Conservation (phyloP, 192 early-diverging fungal genomes). For the Entomortierella parvispora region DNA sequence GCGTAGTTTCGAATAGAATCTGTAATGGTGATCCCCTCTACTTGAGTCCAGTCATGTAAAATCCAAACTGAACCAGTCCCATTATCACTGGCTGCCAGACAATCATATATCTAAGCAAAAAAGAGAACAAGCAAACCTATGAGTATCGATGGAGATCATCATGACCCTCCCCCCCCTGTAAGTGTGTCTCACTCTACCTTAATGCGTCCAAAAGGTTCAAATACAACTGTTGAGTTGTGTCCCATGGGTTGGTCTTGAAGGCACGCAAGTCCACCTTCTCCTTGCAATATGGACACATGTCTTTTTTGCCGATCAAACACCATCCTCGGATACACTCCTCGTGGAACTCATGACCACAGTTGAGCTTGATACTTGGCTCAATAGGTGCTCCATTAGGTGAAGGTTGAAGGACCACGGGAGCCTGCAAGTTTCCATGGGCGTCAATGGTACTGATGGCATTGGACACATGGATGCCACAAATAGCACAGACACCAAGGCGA, state of each 20-base stretch:
- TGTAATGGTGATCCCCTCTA: too few species aligned
- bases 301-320: conserved; percentile 72
- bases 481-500: conserved; percentile 63
- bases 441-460: conserved; percentile 47
- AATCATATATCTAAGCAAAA: conserved; percentile 57
- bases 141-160: too few species aligned
- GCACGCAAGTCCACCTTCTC: conserved; percentile 71
- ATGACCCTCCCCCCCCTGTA: too few species aligned
- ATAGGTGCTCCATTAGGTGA: conserved; percentile 35
- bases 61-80: conserved; percentile 42
- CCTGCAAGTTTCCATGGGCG: conserved; percentile 44
- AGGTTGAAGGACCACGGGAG: conserved; percentile 41
- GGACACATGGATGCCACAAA: conserved; percentile 63
- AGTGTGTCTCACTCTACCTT: too few species aligned
- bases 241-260: conserved; percentile 73
- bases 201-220: conserved; percentile 69
- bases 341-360: conserved; percentile 68
- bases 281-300: conserved; percentile 73
- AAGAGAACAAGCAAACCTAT: neutral
- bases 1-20: too few species aligned
- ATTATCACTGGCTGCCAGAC: conserved; percentile 67
- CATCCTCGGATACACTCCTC: conserved; percentile 74
- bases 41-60: conserved; percentile 37
- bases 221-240: conserved; percentile 71
- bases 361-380: conserved; percentile 49